Evolutionary conservation across 2,329 filamentous ascomycete genomes (phyloP).

Genomic region (Polytolypa hystricis): DNA sequence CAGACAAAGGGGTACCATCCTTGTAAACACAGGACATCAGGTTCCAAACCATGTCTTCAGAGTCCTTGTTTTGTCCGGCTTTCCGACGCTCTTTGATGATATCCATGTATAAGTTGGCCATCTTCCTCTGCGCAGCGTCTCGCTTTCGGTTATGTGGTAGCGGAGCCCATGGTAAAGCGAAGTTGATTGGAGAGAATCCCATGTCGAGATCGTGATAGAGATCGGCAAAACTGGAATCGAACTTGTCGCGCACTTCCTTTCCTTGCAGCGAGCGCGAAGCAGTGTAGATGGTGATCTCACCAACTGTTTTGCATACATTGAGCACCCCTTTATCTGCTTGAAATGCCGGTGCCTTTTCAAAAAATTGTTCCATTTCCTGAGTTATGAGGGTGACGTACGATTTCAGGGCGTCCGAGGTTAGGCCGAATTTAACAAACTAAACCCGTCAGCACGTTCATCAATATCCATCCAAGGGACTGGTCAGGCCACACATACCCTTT

Average conservation of each 20-base stretch:
- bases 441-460: too few species aligned
- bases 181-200: slow-evolving; percentile 83
- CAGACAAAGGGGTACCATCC: slow-evolving; percentile 65
- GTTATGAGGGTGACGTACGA: slow-evolving; percentile 71
- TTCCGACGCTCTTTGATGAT: slow-evolving; percentile 64
- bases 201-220: slow-evolving; percentile 84
- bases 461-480: neutral
- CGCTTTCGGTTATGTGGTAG: slow-evolving; percentile 79
- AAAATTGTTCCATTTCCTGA: slow-evolving; percentile 60
- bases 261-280: slow-evolving; percentile 78
- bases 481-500: slow-evolving; percentile 52
- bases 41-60: slow-evolving; percentile 79
- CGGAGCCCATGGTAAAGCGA: slow-evolving; percentile 78
- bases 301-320: slow-evolving; percentile 64
- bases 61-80: slow-evolving; percentile 39
- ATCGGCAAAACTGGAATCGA: slow-evolving; percentile 68
- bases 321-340: slow-evolving; percentile 57
- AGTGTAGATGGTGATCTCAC: slow-evolving; percentile 82
- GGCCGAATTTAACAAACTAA: slow-evolving; percentile 53
- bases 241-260: slow-evolving; percentile 66
- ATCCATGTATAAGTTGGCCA: slow-evolving; percentile 71
- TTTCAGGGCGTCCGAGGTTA: slow-evolving; percentile 50
- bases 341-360: slow-evolving; percentile 57
- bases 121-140: slow-evolving; percentile 66
- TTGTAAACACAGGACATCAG: slow-evolving; percentile 80